Conservation (phyloP, 2,329 filamentous ascomycete species). For the Alternaria arbusti region DNA sequence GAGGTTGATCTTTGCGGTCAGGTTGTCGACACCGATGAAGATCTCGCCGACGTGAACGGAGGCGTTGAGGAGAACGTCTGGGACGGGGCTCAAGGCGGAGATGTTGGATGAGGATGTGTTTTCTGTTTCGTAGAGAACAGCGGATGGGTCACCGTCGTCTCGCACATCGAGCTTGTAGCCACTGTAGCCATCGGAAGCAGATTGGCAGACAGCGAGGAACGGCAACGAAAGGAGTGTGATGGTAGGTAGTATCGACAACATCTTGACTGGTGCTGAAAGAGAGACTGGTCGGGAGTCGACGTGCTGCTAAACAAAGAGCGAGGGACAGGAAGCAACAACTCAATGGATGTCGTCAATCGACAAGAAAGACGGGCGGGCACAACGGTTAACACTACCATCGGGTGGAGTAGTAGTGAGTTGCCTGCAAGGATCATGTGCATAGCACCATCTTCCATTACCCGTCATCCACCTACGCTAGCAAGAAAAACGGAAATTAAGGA, state of each 20-base stretch:
- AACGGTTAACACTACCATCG: constrained; percentile 25
- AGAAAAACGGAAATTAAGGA: constrained; percentile 38
- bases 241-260: constrained; percentile 32
- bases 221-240: constrained; percentile 42
- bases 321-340: constrained; percentile 20
- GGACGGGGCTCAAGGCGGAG: constrained; percentile 53
- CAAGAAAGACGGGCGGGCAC: background rate
- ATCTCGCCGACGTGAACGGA: constrained; percentile 65
- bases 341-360: constrained; percentile 20
- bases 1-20: constrained; percentile 67
- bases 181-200: constrained; percentile 58
- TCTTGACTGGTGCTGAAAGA: constrained; percentile 20
- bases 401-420: constrained; percentile 25
- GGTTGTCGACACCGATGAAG: constrained; percentile 64
- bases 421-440: constrained; percentile 29
- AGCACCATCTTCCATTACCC: constrained; percentile 18
- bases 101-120: constrained; percentile 54
- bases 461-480: constrained; percentile 11
- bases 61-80: constrained; percentile 68
- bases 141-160: constrained; percentile 58
- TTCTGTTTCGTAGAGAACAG: constrained; percentile 61
- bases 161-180: constrained; percentile 60
- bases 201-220: constrained; percentile 41
- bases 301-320: constrained; percentile 18
- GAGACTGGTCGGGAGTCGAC: constrained; percentile 34